Conservation (phyloP, 2,329 filamentous ascomycete species). For the Botryotinia globosa region DNA sequence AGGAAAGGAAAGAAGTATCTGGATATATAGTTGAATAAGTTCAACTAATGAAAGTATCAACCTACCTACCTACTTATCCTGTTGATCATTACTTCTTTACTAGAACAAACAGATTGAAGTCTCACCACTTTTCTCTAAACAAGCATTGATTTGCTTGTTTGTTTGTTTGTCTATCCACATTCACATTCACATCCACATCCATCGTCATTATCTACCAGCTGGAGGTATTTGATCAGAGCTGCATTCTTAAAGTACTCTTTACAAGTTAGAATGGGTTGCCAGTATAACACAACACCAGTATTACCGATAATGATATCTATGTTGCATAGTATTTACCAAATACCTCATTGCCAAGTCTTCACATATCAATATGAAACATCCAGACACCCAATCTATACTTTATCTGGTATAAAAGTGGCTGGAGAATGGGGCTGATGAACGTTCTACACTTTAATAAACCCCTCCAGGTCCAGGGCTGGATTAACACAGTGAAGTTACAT, state of each 20-base stretch:
- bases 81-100: constrained; percentile 3
- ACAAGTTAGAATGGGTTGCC: no score
- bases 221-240: no score
- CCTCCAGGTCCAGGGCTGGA: no score
- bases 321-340: no score
- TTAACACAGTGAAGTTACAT: constrained; percentile 5
- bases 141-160: neutral
- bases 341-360: neutral
- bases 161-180: neutral
- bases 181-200: neutral
- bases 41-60: neutral
- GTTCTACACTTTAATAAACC: neutral
- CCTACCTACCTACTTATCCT: neutral
- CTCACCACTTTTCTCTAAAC: neutral
- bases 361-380: neutral
- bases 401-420: neutral
- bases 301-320: no score
- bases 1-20: neutral
- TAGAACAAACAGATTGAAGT: neutral
- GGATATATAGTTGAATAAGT: neutral
- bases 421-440: constrained; percentile 6
- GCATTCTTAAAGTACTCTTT: no score
- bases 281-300: neutral
- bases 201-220: neutral
- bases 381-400: no score